Evolutionary conservation across 2,329 filamentous ascomycete species (phyloP), one percentile per base, ranked within the genome.

Genomic region (Emergomyces pasteurianus): DNA sequence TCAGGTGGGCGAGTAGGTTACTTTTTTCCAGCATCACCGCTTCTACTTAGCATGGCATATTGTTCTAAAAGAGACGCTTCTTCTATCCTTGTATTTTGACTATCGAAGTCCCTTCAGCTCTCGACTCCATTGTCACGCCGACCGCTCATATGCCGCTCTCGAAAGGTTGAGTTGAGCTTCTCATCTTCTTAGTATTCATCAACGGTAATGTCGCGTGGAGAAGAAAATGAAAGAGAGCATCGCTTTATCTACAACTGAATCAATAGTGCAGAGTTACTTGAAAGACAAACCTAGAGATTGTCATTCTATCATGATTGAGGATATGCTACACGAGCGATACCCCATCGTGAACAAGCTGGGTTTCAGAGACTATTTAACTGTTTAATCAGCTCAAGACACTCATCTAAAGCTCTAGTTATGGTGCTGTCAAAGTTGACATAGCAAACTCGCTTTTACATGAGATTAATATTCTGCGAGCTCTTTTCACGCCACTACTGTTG

Each of bases 351-450:
- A 16, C 21, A 78, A 79, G 63, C 67, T 79, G 6, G 75, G 75
- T 0, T 76, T 69, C 65, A 75, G 77, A 8, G 69, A 69, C 4
- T 75, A 71, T 63, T 78, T 75, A 3, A 78, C 74, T 0, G 70
- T 77, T 52, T 79, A 74, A 74, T 65, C 78, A 59, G 71, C 72
- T 10, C 69, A 64, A 3, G 74, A 78, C 58, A 67, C 61, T 57
- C 47, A 55, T 6, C n/a, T 61, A 0, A 60, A 66, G 18, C 60
- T n/a, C n/a, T n/a, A n/a, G 36, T 21, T 72, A 71, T 58, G 67
- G 71, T 60, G 68, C 69, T 34, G 42, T 71, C 2, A 72, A 72
- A 47, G 60, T 71, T 21, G 60, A 58, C 50, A 67, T 67, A 46
- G 64, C 67, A 50, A 54, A 66, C 43, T 61, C 63, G 2, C 3